Evolutionary conservation across 1,284 basidiomycete species (phyloP), one percentile per base, ranked within the genome.

Genomic region (Mycena sp.): DNA sequence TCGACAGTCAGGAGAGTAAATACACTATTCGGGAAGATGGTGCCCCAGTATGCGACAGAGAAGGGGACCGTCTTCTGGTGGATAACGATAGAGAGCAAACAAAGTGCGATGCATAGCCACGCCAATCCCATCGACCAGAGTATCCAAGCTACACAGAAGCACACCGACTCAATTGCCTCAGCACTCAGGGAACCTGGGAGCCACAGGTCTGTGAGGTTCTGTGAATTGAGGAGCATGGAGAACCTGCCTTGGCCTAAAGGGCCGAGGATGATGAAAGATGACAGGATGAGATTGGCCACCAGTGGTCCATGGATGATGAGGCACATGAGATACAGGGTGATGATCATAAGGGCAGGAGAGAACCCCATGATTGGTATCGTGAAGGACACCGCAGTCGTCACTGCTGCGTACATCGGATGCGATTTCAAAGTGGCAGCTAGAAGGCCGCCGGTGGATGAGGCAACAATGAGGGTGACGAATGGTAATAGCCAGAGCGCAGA

Each of bases 401-500:
- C 71, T 28, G 87, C 74, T 1, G 89, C 88, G 63, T 85, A 80
- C 1, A 73, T 62, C 0, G 79, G 74, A 28, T 83, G 83, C 67
- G 83, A 81, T 12, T 77, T 65, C 10, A 92, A 71, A 2, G 84
- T 77, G 4, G 78, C 69, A 1, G 88, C 84, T 6, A 93, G 76
- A 44, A 89, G 73, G 0, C 83, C 87, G 2, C 92, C 92, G 0
- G 87, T 81, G 1, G 90, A 87, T 0, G 89, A 82, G 0, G 84
- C 85, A 71, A 94, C 92, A 38, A 91, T 85, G 0, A 89, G 80
- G 0, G 90, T 84, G 3, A 93, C 89, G 9, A 92, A 83, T 0
- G 92, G 93, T 43, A 93, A 83, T 3, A 94, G 78, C 87, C 88
- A 90, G 2, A 81, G 74, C n/a, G 87, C 80, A 0, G 85, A 84